Evolutionary conservation across 2,329 filamentous ascomycete species (phyloP), one percentile per base, ranked within the genome.

Genomic region (Fusarium vanettenii): DNA sequence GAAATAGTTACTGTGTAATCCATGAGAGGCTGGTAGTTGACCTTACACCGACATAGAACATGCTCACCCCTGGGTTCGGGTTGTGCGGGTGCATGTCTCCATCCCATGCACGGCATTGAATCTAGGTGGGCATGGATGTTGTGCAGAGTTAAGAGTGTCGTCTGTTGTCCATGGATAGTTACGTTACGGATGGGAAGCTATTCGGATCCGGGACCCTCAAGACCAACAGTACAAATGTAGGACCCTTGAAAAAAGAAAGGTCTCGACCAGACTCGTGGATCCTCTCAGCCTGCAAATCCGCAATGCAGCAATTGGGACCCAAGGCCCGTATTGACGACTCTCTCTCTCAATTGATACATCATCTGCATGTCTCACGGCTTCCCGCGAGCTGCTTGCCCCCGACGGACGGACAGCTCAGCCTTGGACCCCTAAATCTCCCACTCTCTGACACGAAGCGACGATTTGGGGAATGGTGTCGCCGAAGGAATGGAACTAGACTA

Each of bases 91-190:
- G 60, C 60, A 52, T 52, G 60, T 39, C 60, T 52, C 43, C 60
- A 27, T 52, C 20, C 43, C 43, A 74, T 74, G 72, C 72, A 64
- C 33, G 68, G 68, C 68, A 74, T 74, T 57, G 25, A 43, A 35
- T 39, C 60, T 33, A 57, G 25, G 56, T 63, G 57, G 67, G 20
- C 50, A 63, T 59, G 59, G 31, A 63, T 65, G 61, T 63, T 50
- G 39, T 50, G 39, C 64, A 74, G 70, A 41, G 41, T 45, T 20
- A 11, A 20, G 52, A 56, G 52, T 33, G 29, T 43, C 41, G 5
- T 29, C 20, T 56, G 52, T 33, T 33, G 25, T 20, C 50, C 20
- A 57, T 29, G 56, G 56, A 27, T 41, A 60, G 41, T 45, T 45
- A 45, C 41, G 41, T 45, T n/a, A 13, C 22, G 37, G 39, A 56